Evolutionary conservation across 768 basidiomycete genomes (phyloP).

Genomic region (Clitopilus hobsonii): DNA sequence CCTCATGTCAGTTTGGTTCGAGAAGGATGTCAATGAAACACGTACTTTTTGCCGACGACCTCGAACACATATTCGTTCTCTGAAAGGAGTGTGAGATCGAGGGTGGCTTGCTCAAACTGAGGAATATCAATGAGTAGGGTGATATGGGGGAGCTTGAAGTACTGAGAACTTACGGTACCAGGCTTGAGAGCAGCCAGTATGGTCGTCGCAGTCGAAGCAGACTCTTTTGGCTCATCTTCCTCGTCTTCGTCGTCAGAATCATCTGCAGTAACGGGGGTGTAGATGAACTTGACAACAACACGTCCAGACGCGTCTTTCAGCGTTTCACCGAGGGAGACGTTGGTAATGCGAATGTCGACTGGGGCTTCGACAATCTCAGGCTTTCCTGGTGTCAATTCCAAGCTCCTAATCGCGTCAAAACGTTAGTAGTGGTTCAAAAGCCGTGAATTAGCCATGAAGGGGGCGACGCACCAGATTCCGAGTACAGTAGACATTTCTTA

Average conservation of each 20-base stretch:
- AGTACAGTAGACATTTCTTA: slow-evolving; percentile 52
- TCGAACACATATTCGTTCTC: slow-evolving; percentile 65
- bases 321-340: slow-evolving; percentile 74
- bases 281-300: slow-evolving; percentile 65
- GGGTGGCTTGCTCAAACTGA: slow-evolving; percentile 73
- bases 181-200: slow-evolving; percentile 78
- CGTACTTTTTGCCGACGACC: slow-evolving; percentile 78
- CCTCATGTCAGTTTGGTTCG: background rate
- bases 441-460: background rate
- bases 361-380: slow-evolving; percentile 53
- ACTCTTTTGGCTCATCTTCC: slow-evolving; percentile 11
- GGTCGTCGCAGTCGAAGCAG: slow-evolving; percentile 31
- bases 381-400: slow-evolving; percentile 53
- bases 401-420: slow-evolving; percentile 43
- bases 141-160: background rate
- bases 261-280: slow-evolving; percentile 33
- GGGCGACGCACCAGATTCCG: slow-evolving; percentile 58
- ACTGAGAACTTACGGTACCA: slow-evolving; percentile 56
- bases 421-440: slow-evolving; percentile 3
- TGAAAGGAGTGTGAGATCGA: slow-evolving; percentile 68
- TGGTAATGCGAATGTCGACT: slow-evolving; percentile 75
- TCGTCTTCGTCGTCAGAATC: slow-evolving; percentile 38
- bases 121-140: slow-evolving; percentile 2
- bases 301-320: slow-evolving; percentile 56
- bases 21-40: background rate